Evolutionary conservation across 257 asterid genomes (phyloP).

Genomic region (Solanum appendiculatum): DNA sequence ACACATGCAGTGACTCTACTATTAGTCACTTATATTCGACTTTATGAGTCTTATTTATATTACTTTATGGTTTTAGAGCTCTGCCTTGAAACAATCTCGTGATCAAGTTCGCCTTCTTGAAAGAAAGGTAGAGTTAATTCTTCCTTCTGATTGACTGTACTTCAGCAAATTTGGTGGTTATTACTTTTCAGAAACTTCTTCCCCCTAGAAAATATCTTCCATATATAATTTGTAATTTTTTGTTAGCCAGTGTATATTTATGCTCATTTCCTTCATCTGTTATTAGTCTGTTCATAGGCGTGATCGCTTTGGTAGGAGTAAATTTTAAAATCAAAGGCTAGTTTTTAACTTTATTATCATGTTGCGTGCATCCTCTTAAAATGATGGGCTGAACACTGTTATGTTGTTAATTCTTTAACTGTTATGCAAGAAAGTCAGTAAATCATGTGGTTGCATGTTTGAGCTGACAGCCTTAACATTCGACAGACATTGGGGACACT

Average conservation of each 20-base stretch:
- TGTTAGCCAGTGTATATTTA: neutral
- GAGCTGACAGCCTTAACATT: neutral
- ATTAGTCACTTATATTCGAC: neutral
- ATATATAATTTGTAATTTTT: neutral
- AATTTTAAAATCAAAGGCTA: neutral
- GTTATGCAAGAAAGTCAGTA: neutral
- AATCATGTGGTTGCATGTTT: neutral
- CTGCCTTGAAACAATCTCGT: conserved; percentile 70
- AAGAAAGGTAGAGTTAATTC: conserved; percentile 51
- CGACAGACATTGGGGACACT: neutral
- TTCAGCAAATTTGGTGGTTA: neutral
- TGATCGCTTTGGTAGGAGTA: neutral
- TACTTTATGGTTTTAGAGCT: conserved; percentile 50
- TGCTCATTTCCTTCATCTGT: neutral
- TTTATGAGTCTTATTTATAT: conserved; percentile 7
- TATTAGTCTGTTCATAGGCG: neutral
- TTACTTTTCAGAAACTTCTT: neutral
- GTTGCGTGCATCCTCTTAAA: neutral
- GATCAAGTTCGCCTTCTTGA: conserved; percentile 62
- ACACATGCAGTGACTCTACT: neutral
- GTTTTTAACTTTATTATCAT: neutral
- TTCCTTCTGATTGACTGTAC: neutral
- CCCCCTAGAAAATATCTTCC: neutral
- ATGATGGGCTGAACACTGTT: neutral
- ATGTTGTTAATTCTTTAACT: neutral